phyloP scores from a whole-genome alignment of 306 rosid species.

The Trichosanthes truncata region DNA sequence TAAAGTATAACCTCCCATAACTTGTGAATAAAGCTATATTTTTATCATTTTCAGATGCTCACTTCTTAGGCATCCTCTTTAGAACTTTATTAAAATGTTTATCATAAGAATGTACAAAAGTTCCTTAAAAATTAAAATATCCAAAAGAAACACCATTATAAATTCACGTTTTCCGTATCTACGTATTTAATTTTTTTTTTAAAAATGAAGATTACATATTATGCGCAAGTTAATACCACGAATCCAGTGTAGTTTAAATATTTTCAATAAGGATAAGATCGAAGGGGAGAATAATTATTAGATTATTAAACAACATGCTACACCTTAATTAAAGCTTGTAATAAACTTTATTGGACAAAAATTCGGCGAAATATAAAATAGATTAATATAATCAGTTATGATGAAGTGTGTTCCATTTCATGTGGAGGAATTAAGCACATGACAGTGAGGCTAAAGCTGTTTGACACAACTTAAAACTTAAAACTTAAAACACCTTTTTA shows the following conservation, averaged over 20 bases:
- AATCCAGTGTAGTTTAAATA: neutral
- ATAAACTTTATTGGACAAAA: neutral
- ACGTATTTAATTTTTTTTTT: neutral
- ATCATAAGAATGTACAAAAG: neutral
- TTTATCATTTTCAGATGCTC: neutral
- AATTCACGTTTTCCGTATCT: neutral
- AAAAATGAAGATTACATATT: neutral
- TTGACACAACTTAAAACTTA: slow-evolving; percentile 27
- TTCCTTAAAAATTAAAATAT: neutral
- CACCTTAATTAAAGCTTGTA: neutral
- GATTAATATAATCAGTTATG: neutral
- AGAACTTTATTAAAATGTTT: neutral
- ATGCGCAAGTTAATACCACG: neutral
- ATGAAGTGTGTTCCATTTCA: slow-evolving; percentile 1
- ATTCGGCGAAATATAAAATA: neutral
- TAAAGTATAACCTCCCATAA: too few species aligned
- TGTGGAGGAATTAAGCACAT: slow-evolving; percentile 53
- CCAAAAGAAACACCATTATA: neutral
- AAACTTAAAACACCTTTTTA: slow-evolving; percentile 20
- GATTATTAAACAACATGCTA: neutral
- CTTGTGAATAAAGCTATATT: too few species aligned
- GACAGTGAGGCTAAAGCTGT: slow-evolving; percentile 66
- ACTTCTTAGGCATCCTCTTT: neutral
- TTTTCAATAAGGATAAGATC: neutral
- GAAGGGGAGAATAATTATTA: neutral